Percentiles rank a stretch among this genome's conserved stretches.
These are phyloP conservation scores for Pseudozyma sp. DNA, from an alignment of 1,284 basidiomycete species.

Conservation along the genomic window DNA sequence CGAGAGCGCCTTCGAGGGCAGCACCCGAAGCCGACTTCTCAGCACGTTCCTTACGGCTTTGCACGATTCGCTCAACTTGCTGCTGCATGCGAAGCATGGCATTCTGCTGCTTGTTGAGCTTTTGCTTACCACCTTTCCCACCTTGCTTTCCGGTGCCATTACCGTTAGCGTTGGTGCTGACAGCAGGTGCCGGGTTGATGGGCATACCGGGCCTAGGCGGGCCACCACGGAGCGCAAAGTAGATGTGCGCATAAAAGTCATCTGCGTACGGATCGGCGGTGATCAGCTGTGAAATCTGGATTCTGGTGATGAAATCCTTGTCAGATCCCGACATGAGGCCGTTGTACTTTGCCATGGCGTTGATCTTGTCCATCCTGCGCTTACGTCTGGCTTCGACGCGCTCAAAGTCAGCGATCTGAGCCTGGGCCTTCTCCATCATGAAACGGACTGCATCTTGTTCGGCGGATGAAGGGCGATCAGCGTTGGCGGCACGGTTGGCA, in stretches of 20 bases:
- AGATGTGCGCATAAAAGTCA: constrained; percentile 98
- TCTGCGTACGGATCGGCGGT: constrained; percentile 88
- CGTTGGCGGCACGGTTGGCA: constrained; percentile 11
- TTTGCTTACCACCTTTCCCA: constrained; percentile 47
- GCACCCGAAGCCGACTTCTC: constrained; percentile 61
- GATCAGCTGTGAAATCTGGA: constrained; percentile 97
- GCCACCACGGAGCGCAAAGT: constrained; percentile 83
- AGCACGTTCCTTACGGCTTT: constrained; percentile 80
- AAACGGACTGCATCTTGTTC: constrained; percentile 58
- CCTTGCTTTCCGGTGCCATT: constrained; percentile 29
- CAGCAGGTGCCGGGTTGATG: constrained; percentile 21
- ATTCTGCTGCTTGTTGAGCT: constrained; percentile 75
- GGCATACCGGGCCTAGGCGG: constrained; percentile 37
- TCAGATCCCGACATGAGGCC: constrained; percentile 98
- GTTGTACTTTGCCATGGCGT: constrained; percentile 86
- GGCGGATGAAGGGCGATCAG: constrained; percentile 35
- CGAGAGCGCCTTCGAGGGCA: constrained; percentile 89
- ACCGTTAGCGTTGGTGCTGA: constrained; percentile 1
- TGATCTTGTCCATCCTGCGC: constrained; percentile 65
- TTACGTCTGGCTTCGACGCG: constrained; percentile 55
- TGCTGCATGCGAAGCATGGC: constrained; percentile 97
- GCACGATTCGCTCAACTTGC: constrained; percentile 96
- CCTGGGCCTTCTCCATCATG: constrained; percentile 53
- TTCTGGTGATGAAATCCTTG: constrained; percentile 99
- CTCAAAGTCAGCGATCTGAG: constrained; percentile 56